phyloP scores from a whole-genome alignment of 495 filamentous ascomycete genomes.

The Penicillium daleae region DNA sequence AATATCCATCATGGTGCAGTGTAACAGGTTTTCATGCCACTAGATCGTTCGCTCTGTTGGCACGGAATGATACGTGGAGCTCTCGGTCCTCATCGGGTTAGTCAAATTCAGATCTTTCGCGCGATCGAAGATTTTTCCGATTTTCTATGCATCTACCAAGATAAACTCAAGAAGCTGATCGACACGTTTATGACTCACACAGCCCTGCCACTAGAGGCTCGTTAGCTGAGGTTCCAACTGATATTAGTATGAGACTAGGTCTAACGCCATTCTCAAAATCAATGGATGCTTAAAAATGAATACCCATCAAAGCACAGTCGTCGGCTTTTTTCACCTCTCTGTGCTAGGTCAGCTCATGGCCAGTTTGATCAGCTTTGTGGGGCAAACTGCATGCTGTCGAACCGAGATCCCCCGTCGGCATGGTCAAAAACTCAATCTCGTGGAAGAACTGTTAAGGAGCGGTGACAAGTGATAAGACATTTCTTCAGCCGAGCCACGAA shows the following conservation, averaged over 20 bases:
- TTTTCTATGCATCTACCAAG: background rate
- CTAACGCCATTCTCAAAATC: background rate
- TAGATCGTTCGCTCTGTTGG: background rate
- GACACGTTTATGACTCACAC: background rate
- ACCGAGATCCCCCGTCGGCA: too few species aligned
- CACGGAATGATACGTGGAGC: background rate
- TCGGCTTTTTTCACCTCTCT: background rate
- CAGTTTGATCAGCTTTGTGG: background rate
- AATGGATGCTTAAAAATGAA: background rate
- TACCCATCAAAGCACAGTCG: background rate
- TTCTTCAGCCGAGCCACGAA: background rate
- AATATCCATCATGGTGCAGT: background rate
- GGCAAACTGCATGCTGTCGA: background rate
- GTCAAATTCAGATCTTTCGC: background rate
- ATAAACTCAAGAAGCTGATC: background rate
- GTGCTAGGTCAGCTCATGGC: background rate
- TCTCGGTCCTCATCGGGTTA: background rate
- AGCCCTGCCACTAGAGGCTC: too few species aligned
- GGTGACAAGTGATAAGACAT: background rate
- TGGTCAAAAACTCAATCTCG: background rate
- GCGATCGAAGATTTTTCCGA: background rate
- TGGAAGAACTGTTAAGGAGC: background rate
- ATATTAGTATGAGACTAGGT: too few species aligned
- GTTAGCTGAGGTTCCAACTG: background rate
- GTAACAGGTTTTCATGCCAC: background rate